Base-by-base conservation (phyloP, 768 basidiomycete species). In the Boletus patriciae region DNA sequence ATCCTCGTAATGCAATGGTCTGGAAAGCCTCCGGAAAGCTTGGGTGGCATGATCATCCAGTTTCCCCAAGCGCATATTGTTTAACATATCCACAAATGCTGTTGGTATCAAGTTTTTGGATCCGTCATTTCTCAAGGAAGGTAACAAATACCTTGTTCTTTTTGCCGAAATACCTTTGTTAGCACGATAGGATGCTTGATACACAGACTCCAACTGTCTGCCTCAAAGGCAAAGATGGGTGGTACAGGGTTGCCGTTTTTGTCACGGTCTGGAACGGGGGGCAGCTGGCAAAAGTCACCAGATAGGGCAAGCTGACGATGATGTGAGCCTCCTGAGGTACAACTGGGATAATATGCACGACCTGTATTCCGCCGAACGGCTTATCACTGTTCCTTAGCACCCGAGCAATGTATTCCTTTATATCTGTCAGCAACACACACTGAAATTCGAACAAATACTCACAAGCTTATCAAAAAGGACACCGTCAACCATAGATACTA, bases 401-500 rank as follows among this genome's bases (percentile, higher is more conserved):
- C 29, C 82, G 79, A 42, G 84, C 94, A 27, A 95, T 80, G 27
- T 73, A 66, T 68, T 86, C 84, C 86, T 88, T 47, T 47, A 16
- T 31, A 18, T 15, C 7, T 41, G 47, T 69, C 64, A 68, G 78
- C 68, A 27, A 1, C 18, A 47, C 76, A 75, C 2, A 74, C 73
- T 27, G 72, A 72, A 37, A 75, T 73, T 33, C 74, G 4, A 27
- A 23, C 27, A 7, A 29, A 41, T 34, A 45, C 62, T 59, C 74
- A 87, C 89, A 54, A 95, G 80, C 66, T 90, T 94, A 69, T 95
- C 91, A 60, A 94, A 92, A 3, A 92, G 71, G 10, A 64, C 64
- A 6, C 87, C 92, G 60, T 93, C 90, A 23, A 96, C 82, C 93
- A 96, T 94, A 1, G 93, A 94, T 49, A 95, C 92, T 94, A 52